Conservation (phyloP, 1,139 yeast genomes). For the Zygoascus meyerae region DNA sequence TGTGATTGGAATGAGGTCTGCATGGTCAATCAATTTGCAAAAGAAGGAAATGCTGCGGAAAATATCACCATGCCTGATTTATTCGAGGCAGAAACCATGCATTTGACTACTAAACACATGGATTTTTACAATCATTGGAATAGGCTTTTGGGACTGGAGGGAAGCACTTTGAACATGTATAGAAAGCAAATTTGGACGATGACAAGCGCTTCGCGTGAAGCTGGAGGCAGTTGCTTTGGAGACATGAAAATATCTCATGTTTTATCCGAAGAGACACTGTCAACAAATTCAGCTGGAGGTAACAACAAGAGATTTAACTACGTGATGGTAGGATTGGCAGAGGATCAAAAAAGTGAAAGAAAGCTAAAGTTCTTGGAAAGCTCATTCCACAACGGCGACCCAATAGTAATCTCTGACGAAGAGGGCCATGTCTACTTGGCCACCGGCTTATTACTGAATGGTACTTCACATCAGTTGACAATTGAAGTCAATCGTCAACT, state of each 20-base stretch:
- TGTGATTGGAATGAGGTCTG: conserved; percentile 63
- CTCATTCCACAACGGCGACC: conserved; percentile 29
- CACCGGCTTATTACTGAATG: conserved; percentile 48
- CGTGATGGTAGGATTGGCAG: conserved; percentile 10
- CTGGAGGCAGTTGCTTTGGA: conserved; percentile 53
- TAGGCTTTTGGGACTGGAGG: conserved; percentile 65
- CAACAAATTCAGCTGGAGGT: conserved; percentile 6
- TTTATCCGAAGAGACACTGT: conserved; percentile 11
- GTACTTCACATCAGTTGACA: conserved; percentile 36
- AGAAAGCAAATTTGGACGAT: conserved; percentile 66
- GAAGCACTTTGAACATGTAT: conserved; percentile 47
- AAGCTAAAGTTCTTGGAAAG: conserved; percentile 19
- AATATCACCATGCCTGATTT: conserved; percentile 13
- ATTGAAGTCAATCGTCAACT: conserved; percentile 51
- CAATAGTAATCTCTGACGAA: conserved; percentile 71
- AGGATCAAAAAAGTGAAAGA: conserved; percentile 8
- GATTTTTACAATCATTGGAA: conserved; percentile 72
- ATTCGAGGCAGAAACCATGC: conserved; percentile 44
- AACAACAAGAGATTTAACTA: conserved; percentile 16
- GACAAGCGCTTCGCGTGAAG: conserved; percentile 57
- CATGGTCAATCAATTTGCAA: conserved; percentile 57
- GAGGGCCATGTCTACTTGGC: conserved; percentile 70
- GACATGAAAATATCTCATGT: conserved; percentile 16
- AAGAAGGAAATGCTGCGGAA: conserved; percentile 51
- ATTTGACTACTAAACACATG: conserved; percentile 43